These are phyloP conservation scores for Cladophialophora yegresii DNA, from an alignment of 2,329 filamentous ascomycete species.

Conservation along the genomic window DNA sequence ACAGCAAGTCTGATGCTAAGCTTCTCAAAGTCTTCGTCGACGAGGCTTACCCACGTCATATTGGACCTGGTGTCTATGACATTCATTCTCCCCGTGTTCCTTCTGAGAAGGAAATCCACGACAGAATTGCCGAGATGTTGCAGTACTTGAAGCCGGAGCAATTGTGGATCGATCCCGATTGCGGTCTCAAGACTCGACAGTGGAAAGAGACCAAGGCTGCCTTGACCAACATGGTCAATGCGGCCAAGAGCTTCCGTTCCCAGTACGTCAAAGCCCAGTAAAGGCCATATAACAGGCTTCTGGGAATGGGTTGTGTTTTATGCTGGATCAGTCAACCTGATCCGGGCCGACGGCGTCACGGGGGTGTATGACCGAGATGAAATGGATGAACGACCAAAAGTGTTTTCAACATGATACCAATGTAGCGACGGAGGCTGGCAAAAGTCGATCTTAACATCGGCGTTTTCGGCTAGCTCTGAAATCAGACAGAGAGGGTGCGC, in stretches of 20 bases:
- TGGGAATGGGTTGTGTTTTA: slow-evolving; percentile 15
- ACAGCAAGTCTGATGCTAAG: slow-evolving; percentile 99
- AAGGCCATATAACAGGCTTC: slow-evolving; percentile 9
- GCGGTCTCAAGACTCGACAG: slow-evolving; percentile 97
- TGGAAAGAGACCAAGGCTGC: slow-evolving; percentile 99
- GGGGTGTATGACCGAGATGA: slow-evolving; percentile 18
- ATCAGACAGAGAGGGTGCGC: slow-evolving; percentile 16
- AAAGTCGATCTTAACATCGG: slow-evolving; percentile 39
- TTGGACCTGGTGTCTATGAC: slow-evolving; percentile 98
- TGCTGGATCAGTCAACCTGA: slow-evolving; percentile 35
- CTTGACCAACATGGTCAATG: slow-evolving; percentile 94
- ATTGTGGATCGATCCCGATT: slow-evolving; percentile 99
- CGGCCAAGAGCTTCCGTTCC: slow-evolving; percentile 92
- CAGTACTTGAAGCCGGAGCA: slow-evolving; percentile 95
- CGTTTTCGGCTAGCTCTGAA: slow-evolving; percentile 33
- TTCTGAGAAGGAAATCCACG: slow-evolving; percentile 96
- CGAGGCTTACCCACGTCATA: slow-evolving; percentile 95
- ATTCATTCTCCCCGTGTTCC: slow-evolving; percentile 99
- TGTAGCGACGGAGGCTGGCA: slow-evolving; percentile 31
- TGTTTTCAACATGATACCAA: slow-evolving; percentile 38
- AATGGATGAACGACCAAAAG: slow-evolving; percentile 30
- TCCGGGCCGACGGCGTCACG: slow-evolving; percentile 26
- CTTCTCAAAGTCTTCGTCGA: slow-evolving; percentile 98
- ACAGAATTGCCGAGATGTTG: slow-evolving; percentile 97
- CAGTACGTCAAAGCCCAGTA: slow-evolving; percentile 60